phyloP scores from a whole-genome alignment of 2,329 filamentous ascomycete species.

The Aspergillus pseudonomiae region DNA sequence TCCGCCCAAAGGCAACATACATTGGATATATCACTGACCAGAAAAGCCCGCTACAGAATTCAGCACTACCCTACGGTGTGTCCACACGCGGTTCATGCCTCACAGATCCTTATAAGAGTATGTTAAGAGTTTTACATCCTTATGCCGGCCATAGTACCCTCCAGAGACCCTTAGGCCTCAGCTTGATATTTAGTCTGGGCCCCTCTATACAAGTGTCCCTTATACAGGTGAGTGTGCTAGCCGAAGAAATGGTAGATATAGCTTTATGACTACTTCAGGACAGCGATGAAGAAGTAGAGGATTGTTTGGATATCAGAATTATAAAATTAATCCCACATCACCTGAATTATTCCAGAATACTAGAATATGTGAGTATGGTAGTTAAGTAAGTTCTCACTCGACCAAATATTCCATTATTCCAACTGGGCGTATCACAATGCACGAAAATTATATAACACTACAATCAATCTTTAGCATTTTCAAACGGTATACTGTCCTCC shows the following conservation, averaged over 20 bases:
- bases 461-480: neutral
- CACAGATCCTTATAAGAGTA: neutral
- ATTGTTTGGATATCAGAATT: neutral
- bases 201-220: slow-evolving; percentile 16
- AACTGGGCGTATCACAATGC: neutral
- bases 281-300: neutral
- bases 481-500: neutral
- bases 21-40: neutral
- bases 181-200: slow-evolving; percentile 13
- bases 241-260: slow-evolving; percentile 18
- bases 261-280: slow-evolving; percentile 17
- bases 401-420: neutral
- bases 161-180: too few relatives aligned
- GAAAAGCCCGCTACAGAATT: neutral
- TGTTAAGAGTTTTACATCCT: too few relatives aligned
- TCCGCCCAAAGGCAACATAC: neutral
- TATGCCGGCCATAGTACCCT: too few relatives aligned
- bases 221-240: slow-evolving; percentile 12
- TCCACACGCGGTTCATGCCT: neutral
- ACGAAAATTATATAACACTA: neutral
- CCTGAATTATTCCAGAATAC: neutral
- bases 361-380: neutral
- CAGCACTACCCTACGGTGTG: neutral
- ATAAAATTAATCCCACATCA: neutral
- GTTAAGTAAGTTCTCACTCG: neutral